A percentile compares a stretch with the other conserved stretches of the same genome.
Evolutionary conservation across 495 filamentous ascomycete species (phyloP).

Genomic region (Pyrenula massariospora): DNA sequence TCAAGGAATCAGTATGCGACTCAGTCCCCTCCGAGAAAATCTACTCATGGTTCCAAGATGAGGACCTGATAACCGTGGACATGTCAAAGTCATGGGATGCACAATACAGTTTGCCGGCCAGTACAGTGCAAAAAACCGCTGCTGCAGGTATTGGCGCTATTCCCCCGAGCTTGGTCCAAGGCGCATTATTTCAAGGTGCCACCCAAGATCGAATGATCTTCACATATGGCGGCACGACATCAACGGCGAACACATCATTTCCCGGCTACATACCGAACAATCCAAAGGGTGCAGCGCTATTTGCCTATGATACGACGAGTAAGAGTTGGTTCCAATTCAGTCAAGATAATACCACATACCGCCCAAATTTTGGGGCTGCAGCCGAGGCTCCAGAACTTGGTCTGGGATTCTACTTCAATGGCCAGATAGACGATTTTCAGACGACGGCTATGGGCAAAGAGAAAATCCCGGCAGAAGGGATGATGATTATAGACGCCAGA

Average conservation of each 20-base stretch:
- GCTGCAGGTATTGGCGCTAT: constrained; percentile 11
- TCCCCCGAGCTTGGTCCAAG: constrained; percentile 20
- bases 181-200: constrained; percentile 20
- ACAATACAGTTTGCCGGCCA: constrained; percentile 26
- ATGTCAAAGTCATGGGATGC: constrained; percentile 28
- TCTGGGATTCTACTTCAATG: constrained; percentile 30
- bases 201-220: constrained; percentile 12
- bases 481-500: constrained; percentile 23
- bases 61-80: constrained; percentile 21
- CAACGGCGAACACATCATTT: constrained; percentile 19
- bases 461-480: constrained; percentile 17
- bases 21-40: not conserved
- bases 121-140: constrained; percentile 15
- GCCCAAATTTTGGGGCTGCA: constrained; percentile 22
- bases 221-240: constrained; percentile 23
- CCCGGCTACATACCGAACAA: constrained; percentile 15
- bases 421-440: constrained; percentile 22
- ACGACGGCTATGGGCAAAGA: constrained; percentile 7
- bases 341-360: constrained; percentile 16
- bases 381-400: constrained; percentile 22
- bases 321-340: constrained; percentile 22
- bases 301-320: constrained; percentile 11
- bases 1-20: not conserved
- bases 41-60: constrained; percentile 15
- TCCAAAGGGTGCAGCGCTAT: constrained; percentile 14